Conservation (phyloP, 495 filamentous ascomycete species). For the Hypomontagnella submonticulosa region DNA sequence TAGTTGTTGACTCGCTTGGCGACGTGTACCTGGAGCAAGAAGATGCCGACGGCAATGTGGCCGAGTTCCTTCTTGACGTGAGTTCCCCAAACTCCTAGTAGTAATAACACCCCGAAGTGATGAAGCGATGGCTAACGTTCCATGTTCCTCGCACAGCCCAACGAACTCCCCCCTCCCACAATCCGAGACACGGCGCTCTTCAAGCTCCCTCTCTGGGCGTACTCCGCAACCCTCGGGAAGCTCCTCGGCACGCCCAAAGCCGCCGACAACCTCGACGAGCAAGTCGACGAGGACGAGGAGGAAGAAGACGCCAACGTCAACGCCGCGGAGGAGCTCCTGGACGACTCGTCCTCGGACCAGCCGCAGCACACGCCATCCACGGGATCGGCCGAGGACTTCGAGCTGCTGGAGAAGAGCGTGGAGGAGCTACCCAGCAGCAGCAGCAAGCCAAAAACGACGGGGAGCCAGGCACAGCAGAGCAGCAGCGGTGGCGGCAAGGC, state of each 20-base stretch:
- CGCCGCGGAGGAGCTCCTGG: constrained; percentile 44
- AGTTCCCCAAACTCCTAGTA: constrained; percentile 43
- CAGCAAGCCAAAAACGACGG: constrained; percentile 52
- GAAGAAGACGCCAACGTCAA: constrained; percentile 3
- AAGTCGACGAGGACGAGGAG: constrained; percentile 18
- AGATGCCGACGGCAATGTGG: constrained; percentile 82
- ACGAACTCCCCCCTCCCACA: constrained; percentile 73
- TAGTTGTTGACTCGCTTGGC: constrained; percentile 90
- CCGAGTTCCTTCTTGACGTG: constrained; percentile 87
- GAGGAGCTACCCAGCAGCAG: constrained; percentile 50
- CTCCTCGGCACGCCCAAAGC: constrained; percentile 54
- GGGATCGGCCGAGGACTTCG: constrained; percentile 65
- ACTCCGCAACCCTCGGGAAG: constrained; percentile 65
- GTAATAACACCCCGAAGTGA: not conserved
- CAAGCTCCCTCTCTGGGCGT: constrained; percentile 74
- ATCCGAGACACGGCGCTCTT: constrained; percentile 76
- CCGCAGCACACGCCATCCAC: constrained; percentile 58
- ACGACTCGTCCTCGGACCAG: constrained; percentile 48
- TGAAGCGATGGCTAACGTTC: constrained; percentile 6
- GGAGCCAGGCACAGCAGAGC: constrained; percentile 46
- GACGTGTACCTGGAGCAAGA: constrained; percentile 93
- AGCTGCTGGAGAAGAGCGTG: constrained; percentile 64
- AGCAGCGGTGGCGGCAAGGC: constrained; percentile 43
- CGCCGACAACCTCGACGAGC: constrained; percentile 49
- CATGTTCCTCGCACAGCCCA: constrained; percentile 55